phyloP scores from a whole-genome alignment of 2,329 filamentous ascomycete species.

The Botryosphaeria dothidea region DNA sequence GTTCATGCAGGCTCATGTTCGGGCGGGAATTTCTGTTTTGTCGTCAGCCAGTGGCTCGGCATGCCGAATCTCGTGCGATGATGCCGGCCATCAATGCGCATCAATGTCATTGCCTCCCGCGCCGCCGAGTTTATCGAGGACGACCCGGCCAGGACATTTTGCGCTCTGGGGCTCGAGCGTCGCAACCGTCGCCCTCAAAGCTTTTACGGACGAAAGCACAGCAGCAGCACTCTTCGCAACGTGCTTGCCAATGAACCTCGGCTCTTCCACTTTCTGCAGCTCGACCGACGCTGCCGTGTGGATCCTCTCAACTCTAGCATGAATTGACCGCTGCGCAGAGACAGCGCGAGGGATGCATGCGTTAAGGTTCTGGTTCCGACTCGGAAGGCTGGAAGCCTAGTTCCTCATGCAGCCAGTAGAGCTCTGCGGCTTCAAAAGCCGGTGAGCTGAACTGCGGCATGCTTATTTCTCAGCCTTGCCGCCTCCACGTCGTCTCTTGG shows the following conservation, averaged over 20 bases:
- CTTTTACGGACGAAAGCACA: slow-evolving; percentile 5
- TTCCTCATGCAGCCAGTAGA: background rate
- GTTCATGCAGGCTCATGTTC: no score
- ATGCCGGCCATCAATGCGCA: background rate
- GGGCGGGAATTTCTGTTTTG: background rate
- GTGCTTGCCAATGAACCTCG: background rate
- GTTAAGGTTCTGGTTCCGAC: background rate
- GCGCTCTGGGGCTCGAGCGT: background rate
- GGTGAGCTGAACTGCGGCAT: background rate
- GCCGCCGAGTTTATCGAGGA: no score
- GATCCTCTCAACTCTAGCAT: background rate
- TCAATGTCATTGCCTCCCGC: background rate
- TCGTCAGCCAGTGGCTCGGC: background rate
- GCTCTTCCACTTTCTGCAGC: slow-evolving; percentile 6
- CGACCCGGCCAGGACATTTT: background rate
- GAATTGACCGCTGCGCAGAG: background rate
- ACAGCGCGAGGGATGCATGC: background rate
- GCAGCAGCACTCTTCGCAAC: background rate
- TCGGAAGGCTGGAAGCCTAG: background rate
- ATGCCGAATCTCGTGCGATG: background rate
- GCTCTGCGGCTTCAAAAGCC: background rate
- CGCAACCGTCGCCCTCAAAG: background rate
- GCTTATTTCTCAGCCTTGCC: background rate
- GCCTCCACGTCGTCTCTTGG: background rate
- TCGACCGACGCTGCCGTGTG: background rate